Base-by-base conservation (phyloP, 2,329 filamentous ascomycete genomes). In the Thermomyces lanuginosus region DNA sequence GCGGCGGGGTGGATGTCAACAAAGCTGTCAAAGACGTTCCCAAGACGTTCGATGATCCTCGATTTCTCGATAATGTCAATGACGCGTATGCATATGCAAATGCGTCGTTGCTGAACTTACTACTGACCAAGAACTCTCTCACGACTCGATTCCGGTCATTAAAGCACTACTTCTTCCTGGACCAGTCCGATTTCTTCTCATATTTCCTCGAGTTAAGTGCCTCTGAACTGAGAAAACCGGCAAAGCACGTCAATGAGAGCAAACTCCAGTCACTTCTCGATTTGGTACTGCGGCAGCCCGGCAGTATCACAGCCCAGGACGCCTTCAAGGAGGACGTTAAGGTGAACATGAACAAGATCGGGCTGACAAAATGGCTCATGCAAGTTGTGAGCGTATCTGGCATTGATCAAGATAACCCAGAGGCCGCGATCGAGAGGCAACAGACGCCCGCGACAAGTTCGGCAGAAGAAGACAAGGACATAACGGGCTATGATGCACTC, bases 141-240 rank as follows among this genome's bases (percentile, higher is more conserved):
- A 84, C 86, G 1, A 77, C 80, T 15, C 72, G 89, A 19, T 65
- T 98, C 30, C 72, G 77, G 23, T 95, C 86, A 8, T 63, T 98
- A 20, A 98, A 98, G 51, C 89, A 98, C 54, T 98, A 98, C 59
- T 98, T 95, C 61, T 98, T 98, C 63, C 73, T 98, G 35, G 86
- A 95, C 42, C 78, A 84, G 6, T 93, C 89, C 17, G 89, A 98
- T 51, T 98, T 92, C 60, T 95, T 98, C 53, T 83, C 83, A 2
- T 92, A 95, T 54, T 98, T 98, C 51, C 72, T 98, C 33, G 89
- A 98, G 47, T 72, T 98, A 11, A 75, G 82, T 29, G 66, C 78
- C 16, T 84, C 83, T 1, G 89, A 98, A 54, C 64, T 98, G 32
- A 78, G 81, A 43, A 93, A 93, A 48, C 76, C 79, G 16, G 80